Conservation (phyloP, 2,329 filamentous ascomycete genomes). For the Coleophoma cylindrospora region DNA sequence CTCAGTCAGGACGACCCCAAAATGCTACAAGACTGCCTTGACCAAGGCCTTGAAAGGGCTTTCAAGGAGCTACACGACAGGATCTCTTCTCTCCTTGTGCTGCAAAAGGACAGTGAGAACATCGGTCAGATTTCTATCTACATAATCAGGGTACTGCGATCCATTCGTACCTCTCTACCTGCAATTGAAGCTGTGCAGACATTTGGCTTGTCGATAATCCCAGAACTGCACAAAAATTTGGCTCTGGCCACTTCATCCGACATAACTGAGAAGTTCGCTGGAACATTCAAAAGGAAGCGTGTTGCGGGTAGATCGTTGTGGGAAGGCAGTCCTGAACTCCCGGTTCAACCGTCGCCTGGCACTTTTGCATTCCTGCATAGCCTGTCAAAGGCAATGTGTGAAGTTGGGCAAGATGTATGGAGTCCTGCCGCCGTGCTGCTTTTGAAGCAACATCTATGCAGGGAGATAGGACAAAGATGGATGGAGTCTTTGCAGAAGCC, state of each 20-base stretch:
- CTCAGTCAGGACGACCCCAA: conserved; percentile 70
- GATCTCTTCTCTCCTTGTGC: conserved; percentile 44
- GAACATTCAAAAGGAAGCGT: conserved; percentile 35
- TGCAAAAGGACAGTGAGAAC: conserved; percentile 38
- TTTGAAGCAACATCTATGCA: conserved; percentile 54
- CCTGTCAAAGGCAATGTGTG: conserved; percentile 62
- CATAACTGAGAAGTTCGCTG: conserved; percentile 43
- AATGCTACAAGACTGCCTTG: conserved; percentile 54
- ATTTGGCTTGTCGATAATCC: conserved; percentile 58
- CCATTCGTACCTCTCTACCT: conserved; percentile 65
- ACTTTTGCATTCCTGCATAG: conserved; percentile 67
- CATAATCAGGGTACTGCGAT: conserved; percentile 67
- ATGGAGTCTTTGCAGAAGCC: conserved; percentile 12
- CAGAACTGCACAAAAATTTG: conserved; percentile 59
- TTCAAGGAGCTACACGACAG: conserved; percentile 55
- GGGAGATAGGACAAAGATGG: conserved; percentile 41
- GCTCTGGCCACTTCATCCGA: conserved; percentile 45
- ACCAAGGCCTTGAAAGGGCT: conserved; percentile 48
- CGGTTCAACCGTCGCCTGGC: conserved; percentile 71
- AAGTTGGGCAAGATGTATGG: conserved; percentile 75
- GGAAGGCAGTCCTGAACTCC: conserved; percentile 73
- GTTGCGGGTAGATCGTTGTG: conserved; percentile 66
- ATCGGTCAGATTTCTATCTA: conserved; percentile 56
- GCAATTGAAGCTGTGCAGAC: conserved; percentile 39
- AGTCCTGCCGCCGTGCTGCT: conserved; percentile 58